A percentile compares a stretch with the other conserved stretches of the same genome.
Conservation (phyloP, 2,329 filamentous ascomycete species). For the Calcarisporium arbuscula region DNA sequence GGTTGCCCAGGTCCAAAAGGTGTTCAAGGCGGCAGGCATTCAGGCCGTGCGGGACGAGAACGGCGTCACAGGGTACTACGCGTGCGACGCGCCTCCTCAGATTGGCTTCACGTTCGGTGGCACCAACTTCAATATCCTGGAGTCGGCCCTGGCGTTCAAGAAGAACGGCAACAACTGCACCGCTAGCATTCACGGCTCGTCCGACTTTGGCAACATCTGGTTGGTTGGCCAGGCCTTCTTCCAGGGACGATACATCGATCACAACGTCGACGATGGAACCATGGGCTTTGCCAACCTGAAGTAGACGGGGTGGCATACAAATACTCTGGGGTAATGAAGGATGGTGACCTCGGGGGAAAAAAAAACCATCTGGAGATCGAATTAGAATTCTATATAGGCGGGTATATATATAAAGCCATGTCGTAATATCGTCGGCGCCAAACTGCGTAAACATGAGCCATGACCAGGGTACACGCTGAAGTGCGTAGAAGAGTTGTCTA, state of each 20-base stretch:
- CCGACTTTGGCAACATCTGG: constrained; percentile 11
- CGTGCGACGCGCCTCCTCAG: constrained; percentile 9
- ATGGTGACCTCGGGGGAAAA: too few relatives aligned
- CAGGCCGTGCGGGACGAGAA: constrained; percentile 4
- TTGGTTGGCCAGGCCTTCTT: constrained; percentile 17
- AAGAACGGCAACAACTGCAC: constrained; percentile 13
- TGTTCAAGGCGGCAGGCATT: constrained; percentile 12
- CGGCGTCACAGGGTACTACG: constrained; percentile 12
- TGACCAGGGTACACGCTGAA: too few relatives aligned
- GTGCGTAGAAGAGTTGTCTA: too few relatives aligned
- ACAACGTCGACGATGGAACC: constrained; percentile 9
- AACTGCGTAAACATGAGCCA: too few relatives aligned
- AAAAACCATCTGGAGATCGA: too few relatives aligned
- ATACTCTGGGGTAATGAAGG: too few relatives aligned
- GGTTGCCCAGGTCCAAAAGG: constrained; percentile 3
- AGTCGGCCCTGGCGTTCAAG: constrained; percentile 11
- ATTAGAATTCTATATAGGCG: too few relatives aligned
- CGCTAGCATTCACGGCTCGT: constrained; percentile 10
- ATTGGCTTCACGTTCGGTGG: constrained; percentile 12
- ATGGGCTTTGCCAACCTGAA: constrained; percentile 11
- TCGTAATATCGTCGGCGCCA: too few relatives aligned
- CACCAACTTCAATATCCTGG: constrained; percentile 12
- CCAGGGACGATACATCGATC: constrained; percentile 15
- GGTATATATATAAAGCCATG: too few relatives aligned
- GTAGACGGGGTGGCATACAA: too few relatives aligned